phyloP scores from a whole-genome alignment of 306 rosid genomes.

The barrel medic (Medicago truncatula) region DNA sequence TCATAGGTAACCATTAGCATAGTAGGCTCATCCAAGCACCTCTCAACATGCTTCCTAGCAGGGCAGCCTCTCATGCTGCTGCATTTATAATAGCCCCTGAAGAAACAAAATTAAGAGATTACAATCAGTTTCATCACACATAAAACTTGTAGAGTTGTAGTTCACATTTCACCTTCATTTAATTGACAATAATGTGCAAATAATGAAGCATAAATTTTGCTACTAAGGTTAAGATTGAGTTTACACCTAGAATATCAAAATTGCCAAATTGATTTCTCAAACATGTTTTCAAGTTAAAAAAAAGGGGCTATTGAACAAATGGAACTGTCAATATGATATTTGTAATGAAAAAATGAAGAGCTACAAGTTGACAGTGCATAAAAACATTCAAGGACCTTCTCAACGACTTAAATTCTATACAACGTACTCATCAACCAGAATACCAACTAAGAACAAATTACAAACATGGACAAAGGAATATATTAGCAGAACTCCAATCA shows the following conservation, averaged over 20 bases:
- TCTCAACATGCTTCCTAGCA: conserved; percentile 98
- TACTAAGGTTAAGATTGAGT: neutral
- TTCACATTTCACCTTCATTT: conserved; percentile 15
- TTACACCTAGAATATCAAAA: conserved; percentile 24
- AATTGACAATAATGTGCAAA: conserved; percentile 7
- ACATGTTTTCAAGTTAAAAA: conserved; percentile 28
- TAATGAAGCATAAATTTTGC: neutral
- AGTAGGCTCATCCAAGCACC: conserved; percentile 93
- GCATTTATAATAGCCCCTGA: conserved; percentile 98
- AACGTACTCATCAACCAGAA: conserved; percentile 11
- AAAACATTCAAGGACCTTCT: conserved; percentile 3
- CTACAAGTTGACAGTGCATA: conserved; percentile 17
- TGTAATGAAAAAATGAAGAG: conserved; percentile 24
- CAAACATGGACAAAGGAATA: neutral
- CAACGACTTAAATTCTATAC: neutral
- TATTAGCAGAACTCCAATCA: conserved; percentile 6
- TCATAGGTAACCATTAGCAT: conserved; percentile 97
- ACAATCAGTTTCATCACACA: conserved; percentile 35
- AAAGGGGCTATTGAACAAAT: conserved; percentile 7
- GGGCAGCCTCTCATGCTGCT: conserved; percentile 99
- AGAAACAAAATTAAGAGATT: conserved; percentile 24
- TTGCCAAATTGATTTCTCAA: conserved; percentile 18
- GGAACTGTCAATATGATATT: conserved; percentile 11
- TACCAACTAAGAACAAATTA: conserved; percentile 22
- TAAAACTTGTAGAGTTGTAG: neutral